Conservation (phyloP, 352 stramenopile species). For the Phytopythium litorale region DNA sequence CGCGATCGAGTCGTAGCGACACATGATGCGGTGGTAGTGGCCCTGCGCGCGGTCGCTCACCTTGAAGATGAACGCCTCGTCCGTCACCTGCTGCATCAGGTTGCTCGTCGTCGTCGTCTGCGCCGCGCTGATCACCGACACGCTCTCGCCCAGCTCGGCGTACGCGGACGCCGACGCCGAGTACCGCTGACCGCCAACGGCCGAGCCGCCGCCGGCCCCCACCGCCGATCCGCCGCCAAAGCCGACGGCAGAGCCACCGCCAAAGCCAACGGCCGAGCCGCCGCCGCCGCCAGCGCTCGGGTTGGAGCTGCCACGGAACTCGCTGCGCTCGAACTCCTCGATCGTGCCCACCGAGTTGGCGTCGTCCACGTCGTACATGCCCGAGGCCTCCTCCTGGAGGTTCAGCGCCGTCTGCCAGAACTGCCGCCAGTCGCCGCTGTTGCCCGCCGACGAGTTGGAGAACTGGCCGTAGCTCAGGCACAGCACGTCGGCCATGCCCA, state of each 20-base stretch:
- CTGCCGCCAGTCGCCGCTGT: conserved; percentile 76
- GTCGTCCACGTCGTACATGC: conserved; percentile 66
- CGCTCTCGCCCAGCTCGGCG: conserved; percentile 80
- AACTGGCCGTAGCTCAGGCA: conserved; percentile 88
- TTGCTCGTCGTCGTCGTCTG: conserved; percentile 76
- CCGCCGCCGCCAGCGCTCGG: conserved; percentile 26
- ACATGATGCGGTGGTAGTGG: conserved; percentile 86
- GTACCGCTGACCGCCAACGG: conserved; percentile 23
- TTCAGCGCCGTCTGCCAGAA: conserved; percentile 89
- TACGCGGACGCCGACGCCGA: conserved; percentile 63
- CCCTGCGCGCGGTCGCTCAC: conserved; percentile 76
- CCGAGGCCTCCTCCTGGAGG: conserved; percentile 74
- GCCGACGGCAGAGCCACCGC: conserved; percentile 31
- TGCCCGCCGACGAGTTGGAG: conserved; percentile 67
- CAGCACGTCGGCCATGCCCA: conserved; percentile 86
- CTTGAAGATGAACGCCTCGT: conserved; percentile 88
- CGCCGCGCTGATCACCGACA: conserved; percentile 79
- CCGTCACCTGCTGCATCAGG: conserved; percentile 56
- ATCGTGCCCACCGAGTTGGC: conserved; percentile 83
- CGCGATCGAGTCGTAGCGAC: conserved; percentile 63
- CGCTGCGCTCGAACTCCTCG: conserved; percentile 85
- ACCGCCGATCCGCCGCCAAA: conserved; percentile 8
- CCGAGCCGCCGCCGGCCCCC: conserved; percentile 12
- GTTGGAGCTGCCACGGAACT: conserved; percentile 39
- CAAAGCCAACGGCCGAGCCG: conserved; percentile 26